Evolutionary conservation across 768 basidiomycete species (phyloP).

Genomic region (Leucocoprinus leucothites): DNA sequence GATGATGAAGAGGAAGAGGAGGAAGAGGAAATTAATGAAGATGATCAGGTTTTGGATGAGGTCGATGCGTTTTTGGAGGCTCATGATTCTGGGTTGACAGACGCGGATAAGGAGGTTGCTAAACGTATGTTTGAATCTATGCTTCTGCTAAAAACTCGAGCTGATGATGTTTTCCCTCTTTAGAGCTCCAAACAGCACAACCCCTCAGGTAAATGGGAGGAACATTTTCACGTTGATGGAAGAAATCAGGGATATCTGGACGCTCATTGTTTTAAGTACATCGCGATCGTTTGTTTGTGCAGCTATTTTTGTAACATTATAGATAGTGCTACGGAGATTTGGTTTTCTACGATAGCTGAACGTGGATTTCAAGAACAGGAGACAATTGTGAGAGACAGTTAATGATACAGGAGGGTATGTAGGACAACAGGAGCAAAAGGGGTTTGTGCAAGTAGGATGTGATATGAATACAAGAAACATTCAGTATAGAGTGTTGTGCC

Average conservation of each 20-base stretch:
- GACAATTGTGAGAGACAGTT: background rate
- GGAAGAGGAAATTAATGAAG: slow-evolving; percentile 56
- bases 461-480: slow-evolving; percentile 12
- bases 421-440: background rate
- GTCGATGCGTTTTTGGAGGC: slow-evolving; percentile 67
- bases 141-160: background rate
- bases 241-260: background rate
- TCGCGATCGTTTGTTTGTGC: background rate
- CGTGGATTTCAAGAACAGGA: background rate
- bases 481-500: background rate
- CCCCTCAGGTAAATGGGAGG: slow-evolving; percentile 21
- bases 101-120: slow-evolving; percentile 74
- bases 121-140: slow-evolving; percentile 48
- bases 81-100: slow-evolving; percentile 81
- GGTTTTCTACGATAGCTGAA: background rate
- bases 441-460: slow-evolving; percentile 1
- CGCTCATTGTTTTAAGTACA: too few species aligned
- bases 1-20: slow-evolving; percentile 70
- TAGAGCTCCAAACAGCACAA: slow-evolving; percentile 27
- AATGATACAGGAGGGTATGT: slow-evolving; percentile 3
- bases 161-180: background rate
- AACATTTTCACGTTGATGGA: background rate
- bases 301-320: slow-evolving; percentile 3
- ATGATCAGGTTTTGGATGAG: slow-evolving; percentile 81
- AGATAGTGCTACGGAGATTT: background rate